Conservation (phyloP, 176 grass and related monocot genomes). For the Miscanthus lutarioriparius region DNA sequence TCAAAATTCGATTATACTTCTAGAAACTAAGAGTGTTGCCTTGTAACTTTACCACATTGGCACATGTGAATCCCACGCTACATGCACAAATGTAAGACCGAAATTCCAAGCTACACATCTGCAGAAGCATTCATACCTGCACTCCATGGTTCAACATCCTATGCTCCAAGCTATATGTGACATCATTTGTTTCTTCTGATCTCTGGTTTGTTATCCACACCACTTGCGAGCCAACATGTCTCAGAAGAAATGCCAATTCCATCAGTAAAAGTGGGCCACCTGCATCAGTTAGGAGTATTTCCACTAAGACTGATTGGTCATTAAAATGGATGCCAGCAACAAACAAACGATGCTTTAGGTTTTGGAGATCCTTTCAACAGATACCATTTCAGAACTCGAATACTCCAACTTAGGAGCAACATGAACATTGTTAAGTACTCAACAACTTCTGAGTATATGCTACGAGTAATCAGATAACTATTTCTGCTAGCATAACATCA, state of each 20-base stretch:
- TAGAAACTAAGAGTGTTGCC: not conserved
- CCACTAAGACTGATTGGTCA: not conserved
- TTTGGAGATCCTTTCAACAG: not conserved
- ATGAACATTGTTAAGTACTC: not conserved
- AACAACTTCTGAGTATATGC: not conserved
- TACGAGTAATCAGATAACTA: not conserved
- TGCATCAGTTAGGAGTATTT: slow-evolving; percentile 39
- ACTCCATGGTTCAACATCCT: slow-evolving; percentile 89
- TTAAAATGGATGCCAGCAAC: not conserved
- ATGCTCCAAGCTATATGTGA: slow-evolving; percentile 78
- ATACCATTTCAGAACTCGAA: not conserved
- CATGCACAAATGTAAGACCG: not conserved
- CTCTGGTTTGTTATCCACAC: slow-evolving; percentile 93
- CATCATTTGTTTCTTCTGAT: slow-evolving; percentile 69
- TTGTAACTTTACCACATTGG: not conserved
- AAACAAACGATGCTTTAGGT: slow-evolving; percentile 11
- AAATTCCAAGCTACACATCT: not conserved
- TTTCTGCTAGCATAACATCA: not conserved
- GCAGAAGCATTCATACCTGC: slow-evolving; percentile 43
- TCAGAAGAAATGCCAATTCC: slow-evolving; percentile 88
- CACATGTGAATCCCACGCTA: not conserved
- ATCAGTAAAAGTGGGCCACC: slow-evolving; percentile 91
- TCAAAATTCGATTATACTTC: not conserved
- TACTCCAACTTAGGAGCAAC: slow-evolving; percentile 4
- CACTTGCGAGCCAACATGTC: slow-evolving; percentile 62